These are phyloP conservation scores for Phialophora chinensis DNA, from an alignment of 2,329 filamentous ascomycete genomes.

Conservation along the genomic window DNA sequence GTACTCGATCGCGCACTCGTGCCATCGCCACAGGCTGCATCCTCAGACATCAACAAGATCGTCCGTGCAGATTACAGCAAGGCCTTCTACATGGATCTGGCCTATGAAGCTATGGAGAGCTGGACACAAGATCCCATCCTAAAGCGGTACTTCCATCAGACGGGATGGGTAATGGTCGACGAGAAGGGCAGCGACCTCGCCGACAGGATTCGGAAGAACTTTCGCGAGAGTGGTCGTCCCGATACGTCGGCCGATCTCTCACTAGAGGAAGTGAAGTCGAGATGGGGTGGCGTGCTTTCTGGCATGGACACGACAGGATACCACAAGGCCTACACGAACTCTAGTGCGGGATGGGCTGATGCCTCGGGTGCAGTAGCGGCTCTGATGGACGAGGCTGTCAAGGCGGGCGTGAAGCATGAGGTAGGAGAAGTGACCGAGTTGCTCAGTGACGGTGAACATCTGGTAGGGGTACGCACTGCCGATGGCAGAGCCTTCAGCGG, in stretches of 20 bases:
- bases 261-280: constrained; percentile 48
- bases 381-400: constrained; percentile 53
- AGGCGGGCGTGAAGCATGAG: constrained; percentile 54
- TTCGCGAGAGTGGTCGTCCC: constrained; percentile 54
- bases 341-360: constrained; percentile 61
- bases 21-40: constrained; percentile 63
- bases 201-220: constrained; percentile 60
- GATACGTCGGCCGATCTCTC: constrained; percentile 52
- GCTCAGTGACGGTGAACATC: constrained; percentile 44
- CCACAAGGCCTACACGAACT: constrained; percentile 56
- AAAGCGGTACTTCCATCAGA: constrained; percentile 63
- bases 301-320: constrained; percentile 48
- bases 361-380: constrained; percentile 54
- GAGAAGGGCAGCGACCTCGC: constrained; percentile 56
- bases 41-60: constrained; percentile 76
- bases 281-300: constrained; percentile 51
- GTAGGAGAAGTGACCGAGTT: constrained; percentile 54
- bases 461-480: constrained; percentile 56
- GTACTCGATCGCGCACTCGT: constrained; percentile 63
- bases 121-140: constrained; percentile 66
- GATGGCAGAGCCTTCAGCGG: constrained; percentile 57
- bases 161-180: constrained; percentile 65
- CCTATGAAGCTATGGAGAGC: constrained; percentile 68
- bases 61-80: constrained; percentile 73
- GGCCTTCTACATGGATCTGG: constrained; percentile 66